phyloP scores from a whole-genome alignment of 768 basidiomycete species.

The Rhodotorula babjevae region DNA sequence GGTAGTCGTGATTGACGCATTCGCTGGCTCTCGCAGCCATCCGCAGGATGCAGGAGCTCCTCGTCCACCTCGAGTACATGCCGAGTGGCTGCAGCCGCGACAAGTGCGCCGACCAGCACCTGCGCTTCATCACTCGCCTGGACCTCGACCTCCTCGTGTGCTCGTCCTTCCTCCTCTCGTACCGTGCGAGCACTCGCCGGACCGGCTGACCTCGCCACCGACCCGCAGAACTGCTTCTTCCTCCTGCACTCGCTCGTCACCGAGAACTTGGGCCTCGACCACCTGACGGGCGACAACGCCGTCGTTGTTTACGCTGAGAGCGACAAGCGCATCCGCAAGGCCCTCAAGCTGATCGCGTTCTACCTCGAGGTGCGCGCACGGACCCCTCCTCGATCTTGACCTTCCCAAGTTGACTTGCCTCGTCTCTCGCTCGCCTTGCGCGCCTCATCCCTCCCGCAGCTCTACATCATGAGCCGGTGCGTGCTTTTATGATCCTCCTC shows the following conservation, averaged over 20 bases:
- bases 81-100: slow-evolving; percentile 7
- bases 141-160: slow-evolving; percentile 13
- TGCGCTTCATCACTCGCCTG: slow-evolving; percentile 14
- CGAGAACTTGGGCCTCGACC: slow-evolving; percentile 3
- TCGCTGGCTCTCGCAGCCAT: not conserved
- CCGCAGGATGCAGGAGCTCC: slow-evolving; percentile 13
- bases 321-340: slow-evolving; percentile 16
- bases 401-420: not conserved
- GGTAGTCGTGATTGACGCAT: no score
- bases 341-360: slow-evolving; percentile 27
- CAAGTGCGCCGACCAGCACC: slow-evolving; percentile 20
- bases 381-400: no score
- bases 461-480: slow-evolving; percentile 1
- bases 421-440: not conserved
- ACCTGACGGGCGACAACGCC: not conserved
- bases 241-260: slow-evolving; percentile 17
- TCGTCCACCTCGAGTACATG: slow-evolving; percentile 16
- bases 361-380: not conserved
- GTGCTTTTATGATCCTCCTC: not conserved
- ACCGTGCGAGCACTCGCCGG: not conserved
- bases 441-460: not conserved
- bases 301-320: not conserved
- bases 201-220: no score
- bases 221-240: slow-evolving; percentile 5
- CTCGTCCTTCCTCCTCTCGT: not conserved